These are phyloP conservation scores for Acacia acuminata DNA, from an alignment of 306 rosid genomes.

Conservation along the genomic window DNA sequence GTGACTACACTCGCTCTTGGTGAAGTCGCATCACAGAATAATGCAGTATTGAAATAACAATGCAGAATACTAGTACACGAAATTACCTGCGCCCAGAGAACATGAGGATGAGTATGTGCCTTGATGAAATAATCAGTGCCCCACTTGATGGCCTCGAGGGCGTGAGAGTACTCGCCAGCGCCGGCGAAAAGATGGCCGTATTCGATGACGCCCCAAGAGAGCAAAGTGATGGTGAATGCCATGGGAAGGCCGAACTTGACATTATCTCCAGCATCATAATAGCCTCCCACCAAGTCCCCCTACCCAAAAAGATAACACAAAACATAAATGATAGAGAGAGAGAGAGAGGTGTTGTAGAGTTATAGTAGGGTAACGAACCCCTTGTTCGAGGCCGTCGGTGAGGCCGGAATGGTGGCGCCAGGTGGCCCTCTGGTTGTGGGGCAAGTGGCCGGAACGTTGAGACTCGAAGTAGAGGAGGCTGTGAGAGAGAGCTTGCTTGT, in stretches of 20 bases:
- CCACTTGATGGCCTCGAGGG: conserved; percentile 89
- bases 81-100: conserved; percentile 73
- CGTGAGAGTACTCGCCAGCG: conserved; percentile 71
- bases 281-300: conserved; percentile 94
- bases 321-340: background rate
- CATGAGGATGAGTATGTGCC: conserved; percentile 75
- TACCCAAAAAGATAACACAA: conserved; percentile 14
- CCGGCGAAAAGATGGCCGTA: conserved; percentile 45
- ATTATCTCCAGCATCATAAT: conserved; percentile 91
- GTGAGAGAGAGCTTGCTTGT: conserved; percentile 64
- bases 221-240: conserved; percentile 84
- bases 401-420: conserved; percentile 93
- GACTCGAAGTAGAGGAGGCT: conserved; percentile 83
- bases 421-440: conserved; percentile 70
- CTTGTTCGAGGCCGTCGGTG: conserved; percentile 81
- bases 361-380: conserved; percentile 53
- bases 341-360: background rate
- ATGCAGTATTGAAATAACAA: background rate
- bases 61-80: background rate
- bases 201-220: conserved; percentile 79
- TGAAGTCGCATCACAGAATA: background rate
- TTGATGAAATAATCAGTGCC: conserved; percentile 90
- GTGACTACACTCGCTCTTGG: background rate
- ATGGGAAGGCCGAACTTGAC: conserved; percentile 86
- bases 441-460: conserved; percentile 86